Base-by-base conservation (phyloP, 306 rosid genomes). In the Lotus japonicus region DNA sequence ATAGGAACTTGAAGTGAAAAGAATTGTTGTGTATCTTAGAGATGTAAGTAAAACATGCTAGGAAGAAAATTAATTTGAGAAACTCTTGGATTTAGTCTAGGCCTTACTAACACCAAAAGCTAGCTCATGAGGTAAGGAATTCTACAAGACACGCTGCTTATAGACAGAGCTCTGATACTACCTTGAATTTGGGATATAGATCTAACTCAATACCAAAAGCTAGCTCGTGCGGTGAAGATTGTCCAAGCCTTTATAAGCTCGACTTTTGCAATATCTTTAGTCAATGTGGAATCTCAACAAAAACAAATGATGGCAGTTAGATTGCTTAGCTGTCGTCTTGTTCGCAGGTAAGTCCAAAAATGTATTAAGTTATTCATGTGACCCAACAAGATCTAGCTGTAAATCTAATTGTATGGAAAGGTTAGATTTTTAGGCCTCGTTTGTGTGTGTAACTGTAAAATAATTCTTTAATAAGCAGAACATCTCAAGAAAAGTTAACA, bases 401-500 rank as follows among this genome's bases (percentile, higher is more conserved):
- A 58, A 54, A 49, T 36, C 9, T 18, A 58, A 49, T 21, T 54
- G 15, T 48, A 45, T 1, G 2, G 33, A 23, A 15, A 57, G 42
- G 11, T 46, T 8, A 45, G 51, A 15, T 66, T 66, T 11, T 52
- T 66, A 57, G 5, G 68, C 61, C 56, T 4, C 14, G 7, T 21
- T 18, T 64, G 13, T 33, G 5, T 23, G 9, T 48, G 43, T 14
- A 58, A 59, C 68, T 48, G 43, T 14, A 58, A 59, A 62, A 58
- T 12, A 39, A 26, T 54, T 67, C 31, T 50, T 41, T 39, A 41
- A 42, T 35, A 41, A 53, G 58, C 58, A 61, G 55, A 56, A 64
- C 23, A 74, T 74, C 31, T 8, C 19, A 16, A 10, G 61, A 70
- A 64, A 70, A 5, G 39, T 63, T 53, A 65, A 65, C 51, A 50